A percentile compares a stretch with the other conserved stretches of the same genome.
Conservation (phyloP, 306 rosid genomes). For the Gynostemma pentaphyllum region DNA sequence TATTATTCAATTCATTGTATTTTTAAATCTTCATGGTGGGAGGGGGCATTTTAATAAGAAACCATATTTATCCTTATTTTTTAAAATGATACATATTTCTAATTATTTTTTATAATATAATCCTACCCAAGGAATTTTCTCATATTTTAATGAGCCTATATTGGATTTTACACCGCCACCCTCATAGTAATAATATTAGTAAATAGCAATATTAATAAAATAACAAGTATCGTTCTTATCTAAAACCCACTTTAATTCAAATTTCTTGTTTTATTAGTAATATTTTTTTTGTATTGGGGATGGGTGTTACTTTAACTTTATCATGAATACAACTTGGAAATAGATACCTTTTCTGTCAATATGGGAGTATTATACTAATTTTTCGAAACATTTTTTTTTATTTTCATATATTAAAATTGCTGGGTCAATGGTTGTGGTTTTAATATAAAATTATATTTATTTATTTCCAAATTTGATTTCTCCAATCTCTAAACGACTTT, state of each 20-base stretch:
- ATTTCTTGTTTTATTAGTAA: background rate
- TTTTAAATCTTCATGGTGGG: too few relatives aligned
- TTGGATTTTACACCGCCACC: too few relatives aligned
- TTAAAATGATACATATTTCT: too few relatives aligned
- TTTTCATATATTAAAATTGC: background rate
- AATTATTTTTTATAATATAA: too few relatives aligned
- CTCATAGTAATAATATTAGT: too few relatives aligned
- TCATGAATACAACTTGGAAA: background rate
- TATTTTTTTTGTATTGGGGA: slow-evolving; percentile 9
- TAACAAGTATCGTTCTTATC: background rate
- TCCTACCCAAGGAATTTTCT: too few relatives aligned
- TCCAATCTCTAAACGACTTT: background rate
- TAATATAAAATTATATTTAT: background rate
- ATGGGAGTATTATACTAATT: background rate
- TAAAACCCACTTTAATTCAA: slow-evolving; percentile 10
- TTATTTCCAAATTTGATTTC: background rate
- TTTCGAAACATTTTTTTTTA: background rate
- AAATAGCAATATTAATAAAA: background rate
- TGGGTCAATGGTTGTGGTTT: slow-evolving; percentile 2
- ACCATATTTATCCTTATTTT: too few relatives aligned
- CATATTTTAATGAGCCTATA: too few relatives aligned
- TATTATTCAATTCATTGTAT: too few relatives aligned
- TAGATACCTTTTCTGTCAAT: background rate
- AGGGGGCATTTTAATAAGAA: too few relatives aligned
- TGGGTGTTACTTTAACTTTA: slow-evolving; percentile 2